Evolutionary conservation across 805 yeast genomes (phyloP).

Genomic region (Nematodospora valgi): DNA sequence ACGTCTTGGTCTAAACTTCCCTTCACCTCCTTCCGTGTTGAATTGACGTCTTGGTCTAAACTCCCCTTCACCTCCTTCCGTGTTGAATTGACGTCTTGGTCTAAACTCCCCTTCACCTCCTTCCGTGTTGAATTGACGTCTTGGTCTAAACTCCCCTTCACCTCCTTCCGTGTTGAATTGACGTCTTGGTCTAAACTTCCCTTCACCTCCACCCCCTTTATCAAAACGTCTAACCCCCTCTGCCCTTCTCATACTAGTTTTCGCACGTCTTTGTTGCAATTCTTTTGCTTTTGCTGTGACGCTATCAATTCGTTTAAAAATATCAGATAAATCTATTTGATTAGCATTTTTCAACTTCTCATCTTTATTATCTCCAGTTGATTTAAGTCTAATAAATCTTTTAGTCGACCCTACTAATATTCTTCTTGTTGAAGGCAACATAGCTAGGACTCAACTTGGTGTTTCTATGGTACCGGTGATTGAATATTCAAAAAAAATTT

Average conservation of each 20-base stretch:
- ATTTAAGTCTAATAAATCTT: conserved; percentile 10
- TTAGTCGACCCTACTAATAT: not conserved
- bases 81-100: not conserved
- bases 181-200: not conserved
- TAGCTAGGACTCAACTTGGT: not conserved
- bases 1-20: not conserved
- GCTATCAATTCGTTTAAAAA: conserved; percentile 34
- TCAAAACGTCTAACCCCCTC: not conserved
- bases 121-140: not conserved
- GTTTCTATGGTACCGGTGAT: too few relatives aligned
- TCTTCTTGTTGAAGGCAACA: conserved; percentile 7
- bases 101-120: not conserved
- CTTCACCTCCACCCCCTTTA: not conserved
- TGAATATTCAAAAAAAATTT: too few relatives aligned
- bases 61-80: too few relatives aligned
- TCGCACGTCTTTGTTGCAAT: not conserved
- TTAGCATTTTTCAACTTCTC: conserved; percentile 21
- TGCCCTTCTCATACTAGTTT: not conserved
- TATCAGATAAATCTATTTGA: conserved; percentile 16
- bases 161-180: not conserved
- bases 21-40: not conserved
- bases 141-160: not conserved
- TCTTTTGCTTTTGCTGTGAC: conserved; percentile 18
- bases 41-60: conserved; percentile 1
- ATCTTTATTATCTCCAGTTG: conserved; percentile 7